phyloP scores from a whole-genome alignment of 257 asterid species.

The Ilex aquifolium region DNA sequence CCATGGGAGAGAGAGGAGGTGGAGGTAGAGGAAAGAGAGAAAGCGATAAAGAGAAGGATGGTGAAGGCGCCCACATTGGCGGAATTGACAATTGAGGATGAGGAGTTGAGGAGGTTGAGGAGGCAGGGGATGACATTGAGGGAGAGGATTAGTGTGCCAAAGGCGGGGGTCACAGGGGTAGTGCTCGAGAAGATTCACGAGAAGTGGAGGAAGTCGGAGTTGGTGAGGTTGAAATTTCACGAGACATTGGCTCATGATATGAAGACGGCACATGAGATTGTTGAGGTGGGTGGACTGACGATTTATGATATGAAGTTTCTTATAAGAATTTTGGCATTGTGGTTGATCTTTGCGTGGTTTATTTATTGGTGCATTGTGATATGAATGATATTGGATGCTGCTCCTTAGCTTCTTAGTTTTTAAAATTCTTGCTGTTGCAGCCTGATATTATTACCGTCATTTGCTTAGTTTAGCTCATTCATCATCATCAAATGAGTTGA shows the following conservation, averaged over 20 bases:
- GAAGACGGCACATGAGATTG: slow-evolving; percentile 91
- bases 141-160: slow-evolving; percentile 83
- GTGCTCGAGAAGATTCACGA: slow-evolving; percentile 92
- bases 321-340: slow-evolving; percentile 8
- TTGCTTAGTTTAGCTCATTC: too few relatives aligned
- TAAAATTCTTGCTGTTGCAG: too few relatives aligned
- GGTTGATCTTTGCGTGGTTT: neutral
- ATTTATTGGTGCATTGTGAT: too few relatives aligned
- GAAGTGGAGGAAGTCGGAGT: slow-evolving; percentile 82
- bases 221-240: slow-evolving; percentile 90
- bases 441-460: too few relatives aligned
- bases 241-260: slow-evolving; percentile 92
- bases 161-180: slow-evolving; percentile 85
- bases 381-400: too few relatives aligned
- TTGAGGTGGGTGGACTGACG: slow-evolving; percentile 70
- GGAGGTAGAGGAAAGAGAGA: slow-evolving; percentile 22
- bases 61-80: slow-evolving; percentile 80
- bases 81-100: slow-evolving; percentile 81
- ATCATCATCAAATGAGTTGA: too few relatives aligned
- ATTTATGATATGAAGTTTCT: slow-evolving; percentile 3
- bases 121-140: slow-evolving; percentile 80
- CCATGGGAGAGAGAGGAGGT: slow-evolving; percentile 81
- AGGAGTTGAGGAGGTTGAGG: slow-evolving; percentile 88
- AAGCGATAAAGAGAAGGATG: slow-evolving; percentile 39
- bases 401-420: too few relatives aligned